Evolutionary conservation across 345 rosid species (phyloP).

Genomic region (Acer saccharum): DNA sequence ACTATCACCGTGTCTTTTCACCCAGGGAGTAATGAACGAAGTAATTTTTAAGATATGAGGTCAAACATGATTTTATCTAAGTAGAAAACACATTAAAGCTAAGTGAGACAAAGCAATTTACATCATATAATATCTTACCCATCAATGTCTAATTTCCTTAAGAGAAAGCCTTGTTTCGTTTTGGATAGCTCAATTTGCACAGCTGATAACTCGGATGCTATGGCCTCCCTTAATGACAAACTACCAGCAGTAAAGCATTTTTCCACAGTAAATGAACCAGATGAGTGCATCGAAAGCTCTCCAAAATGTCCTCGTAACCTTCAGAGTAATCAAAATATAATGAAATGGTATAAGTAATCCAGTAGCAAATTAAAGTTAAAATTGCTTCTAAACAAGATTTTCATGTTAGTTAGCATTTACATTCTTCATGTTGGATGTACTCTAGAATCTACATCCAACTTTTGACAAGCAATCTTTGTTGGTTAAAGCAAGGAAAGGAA

Average conservation of each 20-base stretch:
- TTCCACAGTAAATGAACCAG: slow-evolving; percentile 87
- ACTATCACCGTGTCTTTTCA: not conserved
- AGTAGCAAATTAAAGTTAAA: not conserved
- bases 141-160: slow-evolving; percentile 76
- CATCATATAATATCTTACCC: slow-evolving; percentile 50
- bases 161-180: slow-evolving; percentile 83
- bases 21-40: not conserved
- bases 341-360: not conserved
- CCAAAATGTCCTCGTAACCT: slow-evolving; percentile 88
- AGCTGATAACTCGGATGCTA: slow-evolving; percentile 69
- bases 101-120: not conserved
- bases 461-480: not conserved
- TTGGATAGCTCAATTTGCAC: slow-evolving; percentile 63
- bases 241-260: slow-evolving; percentile 78
- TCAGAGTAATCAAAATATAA: slow-evolving; percentile 17
- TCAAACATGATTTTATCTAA: not conserved
- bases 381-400: not conserved
- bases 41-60: not conserved
- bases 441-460: not conserved
- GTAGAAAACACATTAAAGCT: not conserved
- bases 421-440: not conserved
- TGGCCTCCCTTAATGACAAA: slow-evolving; percentile 64
- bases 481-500: not conserved
- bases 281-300: slow-evolving; percentile 64
- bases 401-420: not conserved